These are phyloP conservation scores for Pontederia crassipes DNA, from an alignment of 176 grass and related monocot genomes.

Conservation along the genomic window DNA sequence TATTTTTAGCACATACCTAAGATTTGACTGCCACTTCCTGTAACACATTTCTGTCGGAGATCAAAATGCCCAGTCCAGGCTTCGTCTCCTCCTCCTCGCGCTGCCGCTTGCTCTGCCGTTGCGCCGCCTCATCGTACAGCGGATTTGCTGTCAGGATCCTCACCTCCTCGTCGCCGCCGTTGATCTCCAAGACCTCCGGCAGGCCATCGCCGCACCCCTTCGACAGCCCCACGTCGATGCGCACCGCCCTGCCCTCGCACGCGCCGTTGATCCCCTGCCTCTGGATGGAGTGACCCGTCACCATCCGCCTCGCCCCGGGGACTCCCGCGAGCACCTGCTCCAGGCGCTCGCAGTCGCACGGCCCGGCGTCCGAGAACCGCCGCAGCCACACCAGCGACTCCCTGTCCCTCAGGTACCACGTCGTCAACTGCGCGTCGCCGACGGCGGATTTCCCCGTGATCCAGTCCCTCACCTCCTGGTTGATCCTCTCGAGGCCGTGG, in stretches of 20 bases:
- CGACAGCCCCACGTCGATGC: conserved; percentile 75
- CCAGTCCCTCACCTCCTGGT: conserved; percentile 77
- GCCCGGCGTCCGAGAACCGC: conserved; percentile 49
- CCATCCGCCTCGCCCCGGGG: conserved; percentile 70
- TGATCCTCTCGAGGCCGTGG: conserved; percentile 80
- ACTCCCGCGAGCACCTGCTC: conserved; percentile 57
- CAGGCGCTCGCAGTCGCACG: conserved; percentile 63
- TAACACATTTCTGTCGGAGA: conserved; percentile 43
- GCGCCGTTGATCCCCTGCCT: conserved; percentile 59
- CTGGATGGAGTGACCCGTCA: conserved; percentile 97
- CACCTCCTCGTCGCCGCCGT: conserved; percentile 29
- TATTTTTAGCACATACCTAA: conserved; percentile 8
- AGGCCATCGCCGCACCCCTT: conserved; percentile 62
- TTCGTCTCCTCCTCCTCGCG: conserved; percentile 26
- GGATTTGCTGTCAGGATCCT: conserved; percentile 63
- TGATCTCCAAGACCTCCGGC: conserved; percentile 88
- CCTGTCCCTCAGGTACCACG: conserved; percentile 32
- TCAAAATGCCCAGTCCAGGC: conserved; percentile 63
- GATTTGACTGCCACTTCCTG: conserved; percentile 66
- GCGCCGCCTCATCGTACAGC: conserved; percentile 18
- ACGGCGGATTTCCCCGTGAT: conserved; percentile 26
- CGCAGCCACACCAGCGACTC: conserved; percentile 82
- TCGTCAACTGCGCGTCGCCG: conserved; percentile 2
- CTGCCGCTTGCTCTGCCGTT: conserved; percentile 14
- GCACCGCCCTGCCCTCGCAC: conserved; percentile 48